Evolutionary conservation across 257 asterid species (phyloP), one percentile per base, ranked within the genome.

Genomic region (Petunia secreta): DNA sequence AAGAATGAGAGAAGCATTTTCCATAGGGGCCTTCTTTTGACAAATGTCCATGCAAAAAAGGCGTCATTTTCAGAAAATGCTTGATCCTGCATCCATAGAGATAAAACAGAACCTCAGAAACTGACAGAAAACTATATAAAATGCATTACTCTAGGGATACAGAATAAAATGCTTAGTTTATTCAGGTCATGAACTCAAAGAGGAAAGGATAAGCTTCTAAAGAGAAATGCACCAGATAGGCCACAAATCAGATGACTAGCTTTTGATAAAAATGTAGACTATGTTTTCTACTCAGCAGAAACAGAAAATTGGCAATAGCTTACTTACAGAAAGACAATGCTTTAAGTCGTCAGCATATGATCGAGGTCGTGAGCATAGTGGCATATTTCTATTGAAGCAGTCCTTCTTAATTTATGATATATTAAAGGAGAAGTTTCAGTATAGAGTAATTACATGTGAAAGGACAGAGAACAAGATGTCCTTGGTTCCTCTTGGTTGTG

Each of bases 31-130:
- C 91, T 87, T 85, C 97, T 87, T 85, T 90, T 95, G 62, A 83
- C 98, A 79, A 95, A 95, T 48, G 97, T 89, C 98, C 99, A 93
- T 2, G 94, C 97, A 63, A 92, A 93, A 81, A 95, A 95, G 37
- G 99, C 96, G 87, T 95, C 97, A 80, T 91, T 89, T 74, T 93
- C 97, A 60, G 98, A 91, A 83, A 95, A 95, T 67, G 84, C 84
- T 87, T 95, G 99, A 66, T 92, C 94, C 98, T 95, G 98, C 88
- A 90, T 75, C 71, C 5, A 59, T 9, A 77, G 40, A 46, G 79
- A 63, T 6, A 11, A 57, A 76, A 63, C 9, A 75, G 43, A 80
- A 80, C 3, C 8, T 25, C 41, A 46, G 58, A 41, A 60, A 43
- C 50, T 34, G 39, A 39, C 6, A 59, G 65, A 25, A 16, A 59